Percentiles rank a stretch among this genome's conserved stretches.
Evolutionary conservation across 2,329 filamentous ascomycete species (phyloP).

Genomic region (Pyricularia pennisetigena): DNA sequence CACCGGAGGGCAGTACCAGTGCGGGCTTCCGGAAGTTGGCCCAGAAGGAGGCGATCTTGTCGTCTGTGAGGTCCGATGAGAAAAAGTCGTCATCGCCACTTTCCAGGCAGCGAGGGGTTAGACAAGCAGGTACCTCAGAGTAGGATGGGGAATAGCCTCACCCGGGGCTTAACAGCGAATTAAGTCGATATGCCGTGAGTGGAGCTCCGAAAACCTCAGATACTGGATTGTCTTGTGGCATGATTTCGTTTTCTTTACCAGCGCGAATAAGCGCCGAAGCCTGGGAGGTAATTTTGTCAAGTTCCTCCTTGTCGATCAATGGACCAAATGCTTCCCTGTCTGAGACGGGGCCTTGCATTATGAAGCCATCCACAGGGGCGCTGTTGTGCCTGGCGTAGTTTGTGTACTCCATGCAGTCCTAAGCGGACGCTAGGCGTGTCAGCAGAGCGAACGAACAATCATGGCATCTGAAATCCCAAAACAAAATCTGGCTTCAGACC

Average conservation of each 20-base stretch:
- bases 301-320: conserved; percentile 29
- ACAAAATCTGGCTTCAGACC: conserved; percentile 18
- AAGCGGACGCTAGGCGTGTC: neutral
- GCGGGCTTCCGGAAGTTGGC: conserved; percentile 48
- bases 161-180: conserved; percentile 39
- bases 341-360: conserved; percentile 71
- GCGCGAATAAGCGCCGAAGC: conserved; percentile 45
- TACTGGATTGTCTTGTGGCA: conserved; percentile 33
- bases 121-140: neutral
- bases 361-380: conserved; percentile 59
- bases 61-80: conserved; percentile 60
- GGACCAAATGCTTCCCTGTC: conserved; percentile 57
- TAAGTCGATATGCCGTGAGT: conserved; percentile 42
- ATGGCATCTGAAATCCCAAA: neutral
- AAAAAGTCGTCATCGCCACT: conserved; percentile 81
- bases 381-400: conserved; percentile 28
- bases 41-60: conserved; percentile 54
- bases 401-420: conserved; percentile 49
- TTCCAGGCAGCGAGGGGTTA: neutral
- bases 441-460: neutral
- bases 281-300: conserved; percentile 33
- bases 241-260: conserved; percentile 42
- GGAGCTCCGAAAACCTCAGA: conserved; percentile 30
- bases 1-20: conserved; percentile 53
- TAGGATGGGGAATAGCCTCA: conserved; percentile 20